A percentile compares a stretch with the other conserved stretches of the same genome.
These are phyloP conservation scores for Coleophoma crateriformis DNA, from an alignment of 2,329 filamentous ascomycete genomes.

Conservation along the genomic window DNA sequence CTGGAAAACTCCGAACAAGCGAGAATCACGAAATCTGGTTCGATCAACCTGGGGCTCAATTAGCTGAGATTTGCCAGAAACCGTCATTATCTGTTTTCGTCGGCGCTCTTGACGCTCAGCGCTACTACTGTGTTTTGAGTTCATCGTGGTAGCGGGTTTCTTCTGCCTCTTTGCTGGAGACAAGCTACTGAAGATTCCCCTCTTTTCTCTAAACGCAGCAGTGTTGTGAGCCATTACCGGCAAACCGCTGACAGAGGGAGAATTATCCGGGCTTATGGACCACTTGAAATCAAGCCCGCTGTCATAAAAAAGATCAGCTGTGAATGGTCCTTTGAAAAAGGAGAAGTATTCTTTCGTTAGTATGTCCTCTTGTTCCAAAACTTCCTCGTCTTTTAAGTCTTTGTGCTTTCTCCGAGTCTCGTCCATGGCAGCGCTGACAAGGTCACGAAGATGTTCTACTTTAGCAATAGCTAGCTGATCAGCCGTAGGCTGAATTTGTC, in stretches of 20 bases:
- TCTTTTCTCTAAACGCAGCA: not conserved
- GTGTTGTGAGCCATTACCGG: not conserved
- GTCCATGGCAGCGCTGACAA: not conserved
- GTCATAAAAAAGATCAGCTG: slow-evolving; percentile 39
- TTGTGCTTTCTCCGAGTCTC: not conserved
- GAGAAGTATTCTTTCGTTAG: slow-evolving; percentile 1
- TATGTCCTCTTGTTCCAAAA: not conserved
- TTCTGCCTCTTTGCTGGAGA: not conserved
- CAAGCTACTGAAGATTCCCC: not conserved
- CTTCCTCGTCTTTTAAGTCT: not conserved
- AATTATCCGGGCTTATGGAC: slow-evolving; percentile 2
- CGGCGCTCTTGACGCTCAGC: not conserved
- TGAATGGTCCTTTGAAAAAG: slow-evolving; percentile 32
- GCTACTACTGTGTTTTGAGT: not conserved
- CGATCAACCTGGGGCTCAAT: not conserved
- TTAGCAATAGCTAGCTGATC: slow-evolving; percentile 16
- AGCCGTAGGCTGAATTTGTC: slow-evolving; percentile 34
- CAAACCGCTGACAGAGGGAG: slow-evolving; percentile 5
- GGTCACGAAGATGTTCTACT: not conserved
- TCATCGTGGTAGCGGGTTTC: not conserved
- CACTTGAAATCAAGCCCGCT: slow-evolving; percentile 37
- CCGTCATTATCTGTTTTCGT: not conserved
- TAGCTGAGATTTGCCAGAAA: not conserved
- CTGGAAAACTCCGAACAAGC: not conserved
- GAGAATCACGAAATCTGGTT: not conserved